Base-by-base conservation (phyloP, 2,329 filamentous ascomycete species). In the Sphaerulina vaccinii region DNA sequence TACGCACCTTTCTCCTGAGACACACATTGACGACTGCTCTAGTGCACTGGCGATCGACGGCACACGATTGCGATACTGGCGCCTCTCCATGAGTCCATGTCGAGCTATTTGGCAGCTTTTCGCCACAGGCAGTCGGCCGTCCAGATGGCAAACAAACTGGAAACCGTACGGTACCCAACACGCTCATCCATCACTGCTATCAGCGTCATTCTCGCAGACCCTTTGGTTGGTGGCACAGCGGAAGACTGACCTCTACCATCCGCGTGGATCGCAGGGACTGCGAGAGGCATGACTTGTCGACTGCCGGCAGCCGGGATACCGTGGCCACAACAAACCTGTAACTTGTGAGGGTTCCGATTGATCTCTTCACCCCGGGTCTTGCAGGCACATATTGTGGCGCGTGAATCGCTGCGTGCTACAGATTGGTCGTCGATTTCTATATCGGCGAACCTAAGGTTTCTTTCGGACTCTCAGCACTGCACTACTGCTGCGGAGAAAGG, bases 331-430 rank as follows among this genome's bases (percentile, higher is more conserved):
- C 27, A 39, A 32, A 24, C 18, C 43, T 7, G 16, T 22, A 29
- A 18, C 43, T 9, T 10, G 10, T 27, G 16, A 52, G 39, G 27
- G 21, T 49, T 44, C 39, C 51, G 45, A 49, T 49, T 39, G 32
- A 38, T 49, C 36, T 33, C 35, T 37, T 18, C 45, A 38, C 27
- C 18, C 38, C 22, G 10, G 18, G 39, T 29, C 35, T 11, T 22
- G 44, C 44, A 48, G 33, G 18, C 8, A 21, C 45, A 36, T 21
- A 47, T 27, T 43, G 47, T 54, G 52, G 47, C 52, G 52, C 47
- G 24, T 50, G 19, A 39, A 49, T 54, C 42, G 48, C 42, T 45
- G 9, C 5, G 19, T 37, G 35, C 9, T 10, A 37, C n/a, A 16
- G 13, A 7, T 36, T 18, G 33, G 8, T 29, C 2, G 2, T n/a